phyloP scores from a whole-genome alignment of 371 early-diverging fungal species.

The Lichtheimia ramosa region DNA sequence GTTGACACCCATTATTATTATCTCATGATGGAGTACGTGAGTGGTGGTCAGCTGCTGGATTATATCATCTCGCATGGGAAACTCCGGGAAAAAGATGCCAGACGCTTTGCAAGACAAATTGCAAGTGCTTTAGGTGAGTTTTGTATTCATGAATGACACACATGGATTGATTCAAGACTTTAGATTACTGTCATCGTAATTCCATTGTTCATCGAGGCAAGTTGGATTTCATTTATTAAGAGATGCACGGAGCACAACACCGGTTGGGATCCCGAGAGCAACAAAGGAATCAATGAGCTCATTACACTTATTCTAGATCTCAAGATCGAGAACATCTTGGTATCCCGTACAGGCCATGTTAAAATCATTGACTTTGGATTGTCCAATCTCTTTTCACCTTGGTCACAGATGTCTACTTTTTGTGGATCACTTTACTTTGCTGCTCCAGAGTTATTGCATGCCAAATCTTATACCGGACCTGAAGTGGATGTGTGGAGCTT shows the following conservation, averaged over 20 bases:
- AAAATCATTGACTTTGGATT: conserved; percentile 96
- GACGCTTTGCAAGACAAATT: conserved; percentile 90
- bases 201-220: conserved; percentile 87
- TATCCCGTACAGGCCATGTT: conserved; percentile 40
- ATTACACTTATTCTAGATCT: conserved; percentile 4
- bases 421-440: conserved; percentile 97
- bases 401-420: conserved; percentile 80
- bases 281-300: too few species aligned
- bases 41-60: conserved; percentile 88
- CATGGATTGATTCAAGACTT: not conserved
- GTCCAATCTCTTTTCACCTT: conserved; percentile 84
- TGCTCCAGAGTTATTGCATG: conserved; percentile 91
- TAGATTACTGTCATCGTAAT: conserved; percentile 92
- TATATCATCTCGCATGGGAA: conserved; percentile 86
- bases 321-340: conserved; percentile 20
- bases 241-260: too few species aligned
- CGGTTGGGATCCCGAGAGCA: too few species aligned
- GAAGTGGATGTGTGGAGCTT: conserved; percentile 96
- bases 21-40: conserved; percentile 90
- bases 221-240: conserved; percentile 1
- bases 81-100: conserved; percentile 85
- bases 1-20: conserved; percentile 77
- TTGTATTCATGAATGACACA: not conserved
- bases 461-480: conserved; percentile 86
- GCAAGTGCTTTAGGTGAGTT: conserved; percentile 76